phyloP scores from a whole-genome alignment of 208 protist genomes.

The Acanthamoeba polyphaga region DNA sequence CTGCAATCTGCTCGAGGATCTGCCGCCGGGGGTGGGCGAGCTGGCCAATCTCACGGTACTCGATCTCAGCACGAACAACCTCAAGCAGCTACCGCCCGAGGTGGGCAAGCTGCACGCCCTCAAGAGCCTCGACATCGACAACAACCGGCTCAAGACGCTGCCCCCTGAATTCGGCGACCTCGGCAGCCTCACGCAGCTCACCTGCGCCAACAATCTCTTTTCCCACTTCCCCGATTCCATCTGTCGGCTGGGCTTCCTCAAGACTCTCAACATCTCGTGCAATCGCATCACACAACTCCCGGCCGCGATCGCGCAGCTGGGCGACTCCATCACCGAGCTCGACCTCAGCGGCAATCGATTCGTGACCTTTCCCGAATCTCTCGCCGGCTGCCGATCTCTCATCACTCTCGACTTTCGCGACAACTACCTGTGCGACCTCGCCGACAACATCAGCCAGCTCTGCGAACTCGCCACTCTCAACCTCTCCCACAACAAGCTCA shows the following conservation, averaged over 20 bases:
- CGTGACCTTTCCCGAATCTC: conserved; percentile 2
- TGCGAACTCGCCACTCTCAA: conserved; percentile 57
- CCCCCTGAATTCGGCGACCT: conserved; percentile 57
- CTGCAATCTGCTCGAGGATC: conserved; percentile 63
- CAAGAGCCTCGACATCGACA: conserved; percentile 73
- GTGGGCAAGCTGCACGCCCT: conserved; percentile 36
- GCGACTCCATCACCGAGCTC: conserved; percentile 50
- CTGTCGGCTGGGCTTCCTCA: conserved; percentile 41
- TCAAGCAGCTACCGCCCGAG: conserved; percentile 36
- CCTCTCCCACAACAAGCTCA: conserved; percentile 70
- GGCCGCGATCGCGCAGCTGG: background rate
- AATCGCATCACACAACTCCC: conserved; percentile 42
- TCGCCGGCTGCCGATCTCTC: conserved; percentile 27
- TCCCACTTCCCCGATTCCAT: conserved; percentile 55
- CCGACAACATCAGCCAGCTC: conserved; percentile 44
- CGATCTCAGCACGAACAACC: conserved; percentile 77
- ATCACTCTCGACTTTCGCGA: conserved; percentile 49
- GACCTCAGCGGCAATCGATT: conserved; percentile 68
- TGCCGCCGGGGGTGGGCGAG: conserved; percentile 47
- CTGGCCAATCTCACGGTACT: conserved; percentile 54
- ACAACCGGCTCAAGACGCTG: conserved; percentile 58
- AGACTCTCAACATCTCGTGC: conserved; percentile 49
- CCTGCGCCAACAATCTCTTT: conserved; percentile 72
- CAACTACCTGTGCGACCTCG: conserved; percentile 19
- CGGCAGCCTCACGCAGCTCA: conserved; percentile 71